A percentile compares a stretch with the other conserved stretches of the same genome.
Evolutionary conservation across 75 land plant genomes (phyloP).

Genomic region (Sequoia sempervirens): DNA sequence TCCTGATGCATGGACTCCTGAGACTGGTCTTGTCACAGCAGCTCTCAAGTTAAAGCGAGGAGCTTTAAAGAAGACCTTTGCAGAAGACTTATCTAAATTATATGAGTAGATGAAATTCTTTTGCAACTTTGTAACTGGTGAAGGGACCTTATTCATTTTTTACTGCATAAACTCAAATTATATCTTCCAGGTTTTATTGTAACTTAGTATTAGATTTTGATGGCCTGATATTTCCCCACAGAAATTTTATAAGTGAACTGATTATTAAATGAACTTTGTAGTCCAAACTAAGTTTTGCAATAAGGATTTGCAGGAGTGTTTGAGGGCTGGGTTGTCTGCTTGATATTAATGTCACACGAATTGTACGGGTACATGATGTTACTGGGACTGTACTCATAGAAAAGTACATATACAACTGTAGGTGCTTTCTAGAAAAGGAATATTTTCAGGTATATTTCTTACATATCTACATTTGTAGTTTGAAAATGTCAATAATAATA

Average conservation of each 20-base stretch:
- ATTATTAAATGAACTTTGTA: background rate
- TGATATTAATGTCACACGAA: background rate
- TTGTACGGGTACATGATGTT: no score
- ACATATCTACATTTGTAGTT: no score
- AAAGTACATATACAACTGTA: no score
- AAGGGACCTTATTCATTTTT: background rate
- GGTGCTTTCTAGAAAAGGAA: no score
- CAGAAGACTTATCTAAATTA: constrained; percentile 49
- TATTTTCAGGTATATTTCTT: no score
- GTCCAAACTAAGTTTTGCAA: background rate
- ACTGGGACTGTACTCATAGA: no score
- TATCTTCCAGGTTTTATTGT: background rate
- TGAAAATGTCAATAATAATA: no score
- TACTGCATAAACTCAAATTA: background rate
- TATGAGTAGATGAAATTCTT: constrained; percentile 22
- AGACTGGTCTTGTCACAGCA: constrained; percentile 81
- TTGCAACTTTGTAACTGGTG: background rate
- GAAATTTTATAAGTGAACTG: background rate
- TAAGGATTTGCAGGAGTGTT: background rate
- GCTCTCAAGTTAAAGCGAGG: constrained; percentile 84
- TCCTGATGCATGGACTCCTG: constrained; percentile 83
- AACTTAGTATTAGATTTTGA: background rate
- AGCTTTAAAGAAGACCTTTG: constrained; percentile 46
- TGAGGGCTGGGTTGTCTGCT: background rate
- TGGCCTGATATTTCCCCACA: background rate